Evolutionary conservation across 768 basidiomycete species (phyloP), one percentile per base, ranked within the genome.

Genomic region (Hebeloma cylindrosporum): DNA sequence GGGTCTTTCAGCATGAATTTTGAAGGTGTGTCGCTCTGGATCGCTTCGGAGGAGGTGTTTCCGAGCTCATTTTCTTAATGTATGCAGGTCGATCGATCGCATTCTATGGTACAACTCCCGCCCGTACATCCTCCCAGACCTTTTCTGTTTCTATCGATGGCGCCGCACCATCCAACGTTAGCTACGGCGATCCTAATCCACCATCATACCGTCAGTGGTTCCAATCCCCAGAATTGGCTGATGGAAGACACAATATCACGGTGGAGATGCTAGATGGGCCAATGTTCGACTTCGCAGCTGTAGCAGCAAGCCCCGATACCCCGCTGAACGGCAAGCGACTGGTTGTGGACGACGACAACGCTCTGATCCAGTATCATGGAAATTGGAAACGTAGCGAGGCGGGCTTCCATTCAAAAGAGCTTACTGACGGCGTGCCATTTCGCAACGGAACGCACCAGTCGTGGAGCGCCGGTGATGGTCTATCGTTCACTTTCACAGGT

Each of bases 281-380:
- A 7, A 20, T 37, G 1, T 29, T 57, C n/a, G 51, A 54, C 34
- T 54, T 40, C 44, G 56, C 50, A 7, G 36, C 48, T 9, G 38
- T 47, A 21, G 28, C 35, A 20, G 45, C 48, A 10, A 49, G 50
- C 14, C 34, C 29, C n/a, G 17, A 40, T 14, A 57, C 55, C n/a
- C 47, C 49, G n/a, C 38, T 56, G 7, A 36, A 25, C 10, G 45
- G 45, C 5, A 36, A 45, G 34, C 50, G 23, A 5, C 34, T 55
- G 14, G 40, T 58, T 23, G 54, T 60, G 29, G 60, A 60, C 59
- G 26, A n/a, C n/a, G n/a, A n/a, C n/a, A n/a, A n/a, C n/a, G n/a
- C n/a, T n/a, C n/a, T n/a, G n/a, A n/a, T n/a, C n/a, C n/a, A n/a
- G n/a, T n/a, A n/a, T n/a, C n/a, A n/a, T n/a, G n/a, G n/a, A n/a